Percentiles rank a stretch among this genome's conserved stretches.
These are phyloP conservation scores for Lachancea sp. DNA, from an alignment of 805 yeast genomes.

Conservation along the genomic window DNA sequence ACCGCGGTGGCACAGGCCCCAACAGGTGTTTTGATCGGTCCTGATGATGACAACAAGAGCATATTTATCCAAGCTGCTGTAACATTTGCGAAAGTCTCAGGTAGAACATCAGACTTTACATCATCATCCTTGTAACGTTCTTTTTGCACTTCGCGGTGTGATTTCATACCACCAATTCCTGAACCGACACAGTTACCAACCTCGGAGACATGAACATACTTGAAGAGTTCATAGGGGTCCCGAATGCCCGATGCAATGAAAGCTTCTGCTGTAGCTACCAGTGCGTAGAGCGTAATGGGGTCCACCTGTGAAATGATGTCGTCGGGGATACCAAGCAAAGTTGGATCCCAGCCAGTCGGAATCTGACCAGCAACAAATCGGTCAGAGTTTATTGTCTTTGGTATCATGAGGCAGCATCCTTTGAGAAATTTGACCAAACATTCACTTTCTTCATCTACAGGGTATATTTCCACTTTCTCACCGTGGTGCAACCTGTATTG, in stretches of 20 bases:
- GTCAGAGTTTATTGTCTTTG: slow-evolving; percentile 42
- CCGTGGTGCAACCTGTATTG: slow-evolving; percentile 79
- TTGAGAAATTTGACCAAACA: slow-evolving; percentile 69
- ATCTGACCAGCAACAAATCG: slow-evolving; percentile 46
- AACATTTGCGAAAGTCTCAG: slow-evolving; percentile 86
- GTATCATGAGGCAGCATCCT: slow-evolving; percentile 73
- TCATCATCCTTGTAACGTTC: slow-evolving; percentile 71
- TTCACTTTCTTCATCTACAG: slow-evolving; percentile 57
- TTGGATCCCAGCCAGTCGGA: slow-evolving; percentile 87
- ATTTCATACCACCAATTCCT: slow-evolving; percentile 89
- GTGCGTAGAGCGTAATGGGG: slow-evolving; percentile 72
- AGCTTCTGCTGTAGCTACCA: slow-evolving; percentile 82
- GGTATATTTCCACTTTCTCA: slow-evolving; percentile 68
- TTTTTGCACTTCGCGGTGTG: slow-evolving; percentile 80
- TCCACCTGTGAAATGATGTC: slow-evolving; percentile 80
- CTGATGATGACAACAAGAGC: slow-evolving; percentile 79
- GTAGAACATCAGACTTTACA: slow-evolving; percentile 81
- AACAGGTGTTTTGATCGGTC: slow-evolving; percentile 89
- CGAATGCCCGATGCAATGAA: slow-evolving; percentile 75
- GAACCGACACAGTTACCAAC: slow-evolving; percentile 91
- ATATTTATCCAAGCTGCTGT: slow-evolving; percentile 94
- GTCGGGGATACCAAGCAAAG: slow-evolving; percentile 68
- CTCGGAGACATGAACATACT: slow-evolving; percentile 85
- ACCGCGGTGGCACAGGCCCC: slow-evolving; percentile 94
- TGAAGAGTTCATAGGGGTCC: slow-evolving; percentile 88